Conservation (phyloP, 2,329 filamentous ascomycete species). For the Hypoxylon sp. region DNA sequence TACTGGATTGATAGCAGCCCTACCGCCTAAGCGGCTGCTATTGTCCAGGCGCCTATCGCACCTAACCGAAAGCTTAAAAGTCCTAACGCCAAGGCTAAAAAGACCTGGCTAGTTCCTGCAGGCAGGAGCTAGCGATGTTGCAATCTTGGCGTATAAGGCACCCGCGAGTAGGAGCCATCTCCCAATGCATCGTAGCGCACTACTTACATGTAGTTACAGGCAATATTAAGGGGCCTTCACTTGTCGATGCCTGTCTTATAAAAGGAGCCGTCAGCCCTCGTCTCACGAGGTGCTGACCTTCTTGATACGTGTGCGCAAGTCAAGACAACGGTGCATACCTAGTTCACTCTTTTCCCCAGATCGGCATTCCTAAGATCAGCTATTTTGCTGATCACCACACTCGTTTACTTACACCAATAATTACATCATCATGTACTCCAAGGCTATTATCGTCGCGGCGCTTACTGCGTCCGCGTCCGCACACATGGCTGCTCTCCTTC, state of each 20-base stretch:
- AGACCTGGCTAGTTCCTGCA: slow-evolving; percentile 20
- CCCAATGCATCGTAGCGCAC: slow-evolving; percentile 34
- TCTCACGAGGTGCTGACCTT: slow-evolving; percentile 21
- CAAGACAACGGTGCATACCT: slow-evolving; percentile 18
- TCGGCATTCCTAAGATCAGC: slow-evolving; percentile 14
- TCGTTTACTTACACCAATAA: slow-evolving; percentile 25
- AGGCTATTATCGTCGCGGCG: slow-evolving; percentile 27
- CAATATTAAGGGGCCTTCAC: slow-evolving; percentile 28
- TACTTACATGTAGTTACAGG: slow-evolving; percentile 1
- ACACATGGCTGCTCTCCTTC: slow-evolving; percentile 14
- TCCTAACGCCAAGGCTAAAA: slow-evolving; percentile 2
- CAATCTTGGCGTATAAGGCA: slow-evolving; percentile 19
- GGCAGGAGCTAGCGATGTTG: slow-evolving; percentile 18
- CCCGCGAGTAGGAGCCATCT: slow-evolving; percentile 26
- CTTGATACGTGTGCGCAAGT: slow-evolving; percentile 16
- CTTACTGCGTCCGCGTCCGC: slow-evolving; percentile 31
- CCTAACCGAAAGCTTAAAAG: slow-evolving; percentile 1
- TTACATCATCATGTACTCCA: slow-evolving; percentile 34
- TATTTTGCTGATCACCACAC: slow-evolving; percentile 20
- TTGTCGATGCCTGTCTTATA: slow-evolving; percentile 26
- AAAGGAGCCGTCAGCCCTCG: slow-evolving; percentile 23
- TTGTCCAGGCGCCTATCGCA: not conserved
- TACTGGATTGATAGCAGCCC: not conserved
- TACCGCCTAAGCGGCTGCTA: not conserved
- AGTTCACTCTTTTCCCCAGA: slow-evolving; percentile 8